Base-by-base conservation (phyloP, 169 alveolate species). In the Eimeria sp. region DNA sequence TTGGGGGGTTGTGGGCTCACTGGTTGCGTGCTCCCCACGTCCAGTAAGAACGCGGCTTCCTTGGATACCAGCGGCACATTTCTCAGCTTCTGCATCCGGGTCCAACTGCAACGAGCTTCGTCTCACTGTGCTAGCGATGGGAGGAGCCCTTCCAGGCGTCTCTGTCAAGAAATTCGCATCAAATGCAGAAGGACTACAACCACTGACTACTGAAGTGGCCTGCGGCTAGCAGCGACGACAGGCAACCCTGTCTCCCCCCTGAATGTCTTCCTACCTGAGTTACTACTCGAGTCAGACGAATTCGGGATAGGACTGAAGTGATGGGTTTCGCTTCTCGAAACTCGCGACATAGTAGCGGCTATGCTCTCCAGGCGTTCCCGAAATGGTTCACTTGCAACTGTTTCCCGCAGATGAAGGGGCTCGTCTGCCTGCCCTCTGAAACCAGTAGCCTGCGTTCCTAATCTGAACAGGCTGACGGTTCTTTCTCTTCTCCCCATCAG, bases 371-470 rank as follows among this genome's bases (percentile, higher is more conserved):
- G 68, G 72, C 90, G 54, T 52, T 54, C 72, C 33, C 72, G 46
- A 82, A 82, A 82, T 37, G 66, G 76, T 82, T 82, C 90, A 56
- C 90, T 56, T 82, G 90, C 90, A 82, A 82, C 54, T 82, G 33
- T 30, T 18, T 52, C 74, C 30, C 90, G 54, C 90, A 54, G 18
- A 56, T 30, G 54, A 54, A 16, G 23, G 54, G 90, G 54, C 64
- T 82, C 72, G 1, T 82, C 90, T 54, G 27, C 56, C 1, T 13
- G 76, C 23, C 20, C 68, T 49, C 58, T 37, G 30, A 18, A 11
- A 8, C 43, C 74, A 56, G 27, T 54, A 82, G 30, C 64, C 74
- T 54, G 74, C 54, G 4, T 56, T 18, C 90, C 54, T 40, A 82
- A 27, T 52, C 64, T 56, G 25, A 30, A 54, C 20, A 2, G 3